Base-by-base conservation (phyloP, 139 green algal genomes). In the Chlamydomonas schloesseri region DNA sequence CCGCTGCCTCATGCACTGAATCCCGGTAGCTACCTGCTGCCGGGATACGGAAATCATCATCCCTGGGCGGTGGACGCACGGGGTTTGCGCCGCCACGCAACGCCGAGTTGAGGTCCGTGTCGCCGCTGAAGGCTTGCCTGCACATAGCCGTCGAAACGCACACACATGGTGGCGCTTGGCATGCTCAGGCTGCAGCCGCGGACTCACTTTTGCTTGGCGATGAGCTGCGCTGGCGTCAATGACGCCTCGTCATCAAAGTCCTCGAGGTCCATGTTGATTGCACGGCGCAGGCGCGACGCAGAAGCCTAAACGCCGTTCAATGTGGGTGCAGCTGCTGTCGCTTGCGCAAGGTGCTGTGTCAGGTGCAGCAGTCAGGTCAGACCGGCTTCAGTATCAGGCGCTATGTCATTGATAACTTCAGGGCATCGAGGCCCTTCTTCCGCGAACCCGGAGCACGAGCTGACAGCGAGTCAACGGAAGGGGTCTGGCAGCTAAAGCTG, bases 231-330 rank as follows among this genome's bases (percentile, higher is more conserved):
- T 20, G 73, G 31, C 15, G 73, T 81, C 9, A 68, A 10, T 1
- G 17, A n/a, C 26, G 20, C 11, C 15, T 78, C 53, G 4, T 87
- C 81, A 2, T 87, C 81, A 31, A 87, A 80, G 11, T 87, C 81
- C 53, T 87, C 79, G 2, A 85, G 28, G 37, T 85, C 79, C 79
- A 85, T 85, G 26, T n/a, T n/a, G n/a, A 3, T 70, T 75, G 10
- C 70, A 3, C 42, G 42, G 62, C 26, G 8, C 9, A 34, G 28
- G 28, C 28, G 6, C 18, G 15, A 20, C 58, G 20, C 58, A 29
- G 58, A 65, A n/a, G 58, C 58, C 20, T 28, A 65, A 65, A 65
- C 17, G 10, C 8, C 42, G 42, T 50, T 50, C 6, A 50, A 50
- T 13, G 8, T 50, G 42, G n/a, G n/a, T 31, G 60, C 23, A 67